Conservation (phyloP, 345 rosid species). For the Euphorbia tirucalli region DNA sequence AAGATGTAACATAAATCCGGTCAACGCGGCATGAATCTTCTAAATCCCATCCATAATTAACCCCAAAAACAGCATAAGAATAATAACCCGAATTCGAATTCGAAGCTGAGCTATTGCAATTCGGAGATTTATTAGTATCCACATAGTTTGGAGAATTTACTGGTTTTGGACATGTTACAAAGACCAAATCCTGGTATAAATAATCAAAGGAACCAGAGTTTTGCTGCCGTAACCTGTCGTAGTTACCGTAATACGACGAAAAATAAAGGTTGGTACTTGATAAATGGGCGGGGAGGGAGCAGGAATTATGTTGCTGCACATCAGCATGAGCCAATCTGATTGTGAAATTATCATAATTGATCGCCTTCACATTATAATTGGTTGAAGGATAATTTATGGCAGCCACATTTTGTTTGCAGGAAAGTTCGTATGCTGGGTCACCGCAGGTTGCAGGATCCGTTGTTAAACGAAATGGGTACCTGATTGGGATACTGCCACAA, state of each 20-base stretch:
- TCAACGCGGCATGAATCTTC: not conserved
- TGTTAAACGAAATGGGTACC: conserved; percentile 12
- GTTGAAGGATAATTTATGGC: not conserved
- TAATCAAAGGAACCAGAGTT: not conserved
- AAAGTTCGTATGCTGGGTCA: not conserved
- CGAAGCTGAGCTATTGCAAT: not conserved
- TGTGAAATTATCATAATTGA: conserved; percentile 14
- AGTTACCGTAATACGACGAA: not conserved
- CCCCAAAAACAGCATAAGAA: not conserved
- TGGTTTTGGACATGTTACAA: conserved; percentile 1
- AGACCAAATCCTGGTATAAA: not conserved
- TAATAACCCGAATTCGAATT: too few relatives aligned
- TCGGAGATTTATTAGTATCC: not conserved
- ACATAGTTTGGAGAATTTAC: too few relatives aligned
- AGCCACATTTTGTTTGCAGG: conserved; percentile 6
- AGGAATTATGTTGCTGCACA: conserved; percentile 2
- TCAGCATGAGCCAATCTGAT: conserved; percentile 12
- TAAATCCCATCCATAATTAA: not conserved
- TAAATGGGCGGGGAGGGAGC: not conserved
- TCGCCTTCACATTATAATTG: conserved; percentile 8
- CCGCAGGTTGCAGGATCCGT: conserved; percentile 14
- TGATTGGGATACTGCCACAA: conserved; percentile 9
- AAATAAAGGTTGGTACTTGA: too few relatives aligned
- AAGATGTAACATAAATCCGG: not conserved
- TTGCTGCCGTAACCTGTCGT: too few relatives aligned